Evolutionary conservation across 2,329 filamentous ascomycete species (phyloP), one percentile per base, ranked within the genome.

Genomic region (Stagonosporopsis vannaccii): DNA sequence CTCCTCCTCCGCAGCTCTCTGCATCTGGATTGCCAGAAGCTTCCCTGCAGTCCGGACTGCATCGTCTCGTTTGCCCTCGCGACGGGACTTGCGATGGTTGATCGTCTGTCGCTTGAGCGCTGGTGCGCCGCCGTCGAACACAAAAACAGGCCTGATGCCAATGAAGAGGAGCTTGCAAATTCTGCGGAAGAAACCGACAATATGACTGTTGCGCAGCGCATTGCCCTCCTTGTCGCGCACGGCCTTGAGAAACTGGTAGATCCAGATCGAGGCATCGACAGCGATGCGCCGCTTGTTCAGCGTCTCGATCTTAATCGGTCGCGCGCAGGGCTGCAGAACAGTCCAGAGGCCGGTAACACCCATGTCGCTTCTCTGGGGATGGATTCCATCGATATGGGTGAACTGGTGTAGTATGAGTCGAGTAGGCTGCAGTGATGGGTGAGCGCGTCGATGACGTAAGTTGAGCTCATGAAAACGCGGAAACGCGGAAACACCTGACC

Each of bases 201-300:
- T 87, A 72, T 99, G 95, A 26, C 91, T 94, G 79, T 97, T 99
- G 62, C 93, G 91, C 48, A 99, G 83, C 1, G 95, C 95, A 72
- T 99, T 97, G 50, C 95, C 95, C 78, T 99, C 95, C 72, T 98
- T 97, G 79, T 99, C 95, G 68, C 95, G 93, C 11, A 99, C 95
- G 9, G 96, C 95, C 80, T 99, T 99, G 68, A 99, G 87, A 72
- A 99, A 99, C 74, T 99, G 95, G 82, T 99, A 99, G 68, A 99
- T 98, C 95, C 95, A 99, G 74, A 99, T 99, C 12, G 93, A 97
- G 56, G 96, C 95, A 79, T 99, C 95, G 65, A 99, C 92, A 42
- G 95, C 96, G 45, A 99, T 89, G 15, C 95, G 92, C 79, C 97
- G 97, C 67, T 90, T 91, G 76, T 98, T 98, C 58, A 99, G 87